Percentiles rank a stretch among this genome's conserved stretches.
Conservation (phyloP, 2,329 filamentous ascomycete genomes). For the Cytospora chrysosperma region DNA sequence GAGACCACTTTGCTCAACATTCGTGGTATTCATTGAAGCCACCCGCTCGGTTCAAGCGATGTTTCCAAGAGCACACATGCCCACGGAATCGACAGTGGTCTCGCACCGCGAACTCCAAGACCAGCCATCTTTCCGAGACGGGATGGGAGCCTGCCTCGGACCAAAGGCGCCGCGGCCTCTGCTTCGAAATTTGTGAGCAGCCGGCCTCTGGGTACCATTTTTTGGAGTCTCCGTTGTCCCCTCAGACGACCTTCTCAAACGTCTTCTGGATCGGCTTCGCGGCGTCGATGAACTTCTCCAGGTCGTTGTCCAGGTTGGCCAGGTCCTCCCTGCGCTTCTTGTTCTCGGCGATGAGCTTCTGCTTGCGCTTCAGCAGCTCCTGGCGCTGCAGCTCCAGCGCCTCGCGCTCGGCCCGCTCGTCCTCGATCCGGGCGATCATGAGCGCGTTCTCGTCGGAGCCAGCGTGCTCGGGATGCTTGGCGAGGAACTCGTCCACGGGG, state of each 20-base stretch:
- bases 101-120: not conserved
- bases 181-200: not conserved
- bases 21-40: not conserved
- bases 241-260: slow-evolving; percentile 70
- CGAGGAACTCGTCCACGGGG: slow-evolving; percentile 78
- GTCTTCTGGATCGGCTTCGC: slow-evolving; percentile 85
- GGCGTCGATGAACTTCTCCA: slow-evolving; percentile 92
- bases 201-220: not conserved
- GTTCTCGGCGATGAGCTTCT: slow-evolving; percentile 67
- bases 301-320: slow-evolving; percentile 83
- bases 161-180: not conserved
- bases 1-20: not conserved
- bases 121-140: not conserved
- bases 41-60: not conserved
- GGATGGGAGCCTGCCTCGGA: not conserved
- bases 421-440: slow-evolving; percentile 87
- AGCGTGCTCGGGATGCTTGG: slow-evolving; percentile 71
- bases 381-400: slow-evolving; percentile 81
- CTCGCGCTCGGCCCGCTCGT: slow-evolving; percentile 83
- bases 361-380: slow-evolving; percentile 66
- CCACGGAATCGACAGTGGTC: not conserved
- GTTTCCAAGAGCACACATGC: not conserved
- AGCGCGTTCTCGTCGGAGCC: slow-evolving; percentile 73
- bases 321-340: slow-evolving; percentile 93
- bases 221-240: not conserved